phyloP scores from a whole-genome alignment of 208 protist species.

The Leishmania martiniquensis region DNA sequence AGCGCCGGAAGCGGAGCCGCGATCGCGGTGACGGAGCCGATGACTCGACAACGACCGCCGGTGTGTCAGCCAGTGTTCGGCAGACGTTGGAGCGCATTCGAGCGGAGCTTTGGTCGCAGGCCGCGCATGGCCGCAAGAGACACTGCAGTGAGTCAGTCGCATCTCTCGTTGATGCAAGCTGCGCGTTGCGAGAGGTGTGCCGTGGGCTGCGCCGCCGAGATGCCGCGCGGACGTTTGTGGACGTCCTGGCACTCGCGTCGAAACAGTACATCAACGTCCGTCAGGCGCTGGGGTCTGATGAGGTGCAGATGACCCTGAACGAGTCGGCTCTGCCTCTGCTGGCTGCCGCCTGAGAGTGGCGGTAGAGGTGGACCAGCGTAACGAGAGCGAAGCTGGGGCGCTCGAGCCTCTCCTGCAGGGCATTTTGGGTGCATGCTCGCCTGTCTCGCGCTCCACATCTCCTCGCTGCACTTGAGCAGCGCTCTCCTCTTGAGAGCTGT shows the following conservation, averaged over 20 bases:
- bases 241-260: constrained; percentile 78
- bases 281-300: constrained; percentile 28
- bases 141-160: constrained; percentile 14
- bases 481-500: neutral
- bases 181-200: constrained; percentile 54
- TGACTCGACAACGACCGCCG: constrained; percentile 8
- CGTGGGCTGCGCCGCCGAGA: constrained; percentile 59
- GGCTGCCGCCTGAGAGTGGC: constrained; percentile 7
- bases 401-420: neutral
- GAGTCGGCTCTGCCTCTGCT: constrained; percentile 32
- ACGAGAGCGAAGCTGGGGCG: neutral
- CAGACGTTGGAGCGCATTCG: constrained; percentile 66
- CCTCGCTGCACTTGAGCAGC: neutral
- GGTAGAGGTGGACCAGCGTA: neutral
- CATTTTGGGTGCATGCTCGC: neutral
- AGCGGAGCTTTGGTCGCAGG: constrained; percentile 11
- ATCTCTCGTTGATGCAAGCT: constrained; percentile 37
- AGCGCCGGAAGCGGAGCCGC: constrained; percentile 24
- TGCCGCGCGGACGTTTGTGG: constrained; percentile 81
- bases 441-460: neutral
- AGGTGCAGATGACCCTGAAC: constrained; percentile 52
- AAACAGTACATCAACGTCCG: constrained; percentile 57
- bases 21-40: constrained; percentile 8
- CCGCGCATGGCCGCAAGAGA: constrained; percentile 24
- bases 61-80: constrained; percentile 46